Evolutionary conservation across 73 alveolate species (phyloP), one percentile per base, ranked within the genome.

Genomic region (Paramecium primaurelia): DNA sequence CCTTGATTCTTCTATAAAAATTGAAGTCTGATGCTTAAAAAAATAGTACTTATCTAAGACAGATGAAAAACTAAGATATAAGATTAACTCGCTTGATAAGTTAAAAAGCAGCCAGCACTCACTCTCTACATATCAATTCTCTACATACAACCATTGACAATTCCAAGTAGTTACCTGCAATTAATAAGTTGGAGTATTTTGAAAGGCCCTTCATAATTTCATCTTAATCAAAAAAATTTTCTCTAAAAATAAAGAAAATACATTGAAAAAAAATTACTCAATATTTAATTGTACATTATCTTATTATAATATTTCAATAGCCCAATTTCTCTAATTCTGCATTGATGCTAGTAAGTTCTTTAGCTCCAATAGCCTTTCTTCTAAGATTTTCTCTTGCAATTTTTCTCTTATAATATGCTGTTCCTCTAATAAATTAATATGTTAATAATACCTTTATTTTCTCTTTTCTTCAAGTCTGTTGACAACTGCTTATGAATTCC

Each of bases 391-490:
- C 91, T 36, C 47, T 80, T 4, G 75, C 77, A 9, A 49, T 25
- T 64, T 80, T 80, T 80, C 91, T 80, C 75, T 80, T 80, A 18
- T 80, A 80, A 26, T 80, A 80, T 25, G 91, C 58, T 5, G 58
- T 16, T 6, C 91, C 91, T 80, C 91, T 80, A 80, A 3, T 10
- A 42, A 45, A 11, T 22, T 44, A 25, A 80, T 14, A 45, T 25
- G 11, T 44, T 11, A 40, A 14, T 44, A n/a, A 18, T 80, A 80
- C 91, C 94, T 89, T 47, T 34, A 95, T 93, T 93, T 97, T 96
- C 99, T 98, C 96, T 95, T 97, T 20, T 94, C 99, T 86, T 98
- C 99, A 49, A 98, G 96, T 59, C 86, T 92, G 64, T 90, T 95
- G 45, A 97, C 96, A 77, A 97, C 93, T 90, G 86, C 96, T 84